Evolutionary conservation across 306 rosid genomes (phyloP), one percentile per base, ranked within the genome.

Genomic region (Dryas alaskensis): DNA sequence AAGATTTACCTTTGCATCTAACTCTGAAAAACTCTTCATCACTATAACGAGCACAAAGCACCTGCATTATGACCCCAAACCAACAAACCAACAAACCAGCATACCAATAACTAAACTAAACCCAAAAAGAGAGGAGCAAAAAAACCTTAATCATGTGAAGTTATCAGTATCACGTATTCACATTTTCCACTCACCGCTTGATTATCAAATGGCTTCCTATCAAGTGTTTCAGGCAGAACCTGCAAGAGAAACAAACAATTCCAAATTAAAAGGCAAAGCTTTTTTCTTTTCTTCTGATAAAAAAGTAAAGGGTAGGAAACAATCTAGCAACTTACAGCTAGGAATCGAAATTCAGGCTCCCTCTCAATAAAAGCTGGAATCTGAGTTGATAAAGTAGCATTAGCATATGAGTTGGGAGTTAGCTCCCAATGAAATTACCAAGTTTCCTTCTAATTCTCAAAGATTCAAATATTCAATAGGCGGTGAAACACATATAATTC

Each of bases 321-420:
- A 80, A 61, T 80, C 72, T 25, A 53, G 14, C 31, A 8, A 78
- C 94, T 84, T 83, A 91, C 97, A 49, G 94, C 86, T 31, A 93
- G 94, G 74, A 93, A 93, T 72, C 96, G 96, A 81, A 91, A 93
- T 77, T 93, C 97, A 53, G 87, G 78, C 85, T 93, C 97, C 84
- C 98, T 93, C 81, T 81, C 73, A 71, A 93, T 86, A 69, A 69
- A 93, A 75, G 96, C 90, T 37, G 98, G 96, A 87, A 93, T 89
- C 98, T 93, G 86, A 40, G 72, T 40, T 57, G 51, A 78, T 11
- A 74, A 46, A 65, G 59, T 7, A 19, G 67, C 17, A 76, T 5
- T 7, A 19, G 67, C 17, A 76, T 5, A 58, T 1, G 51, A 46
- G 16, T 73, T 71, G 74, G 42, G 50, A 67, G 10, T 45, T 4